Percentiles rank a stretch among this genome's conserved stretches.
Conservation (phyloP, 2,329 filamentous ascomycete genomes). For the Trichothecium roseum region DNA sequence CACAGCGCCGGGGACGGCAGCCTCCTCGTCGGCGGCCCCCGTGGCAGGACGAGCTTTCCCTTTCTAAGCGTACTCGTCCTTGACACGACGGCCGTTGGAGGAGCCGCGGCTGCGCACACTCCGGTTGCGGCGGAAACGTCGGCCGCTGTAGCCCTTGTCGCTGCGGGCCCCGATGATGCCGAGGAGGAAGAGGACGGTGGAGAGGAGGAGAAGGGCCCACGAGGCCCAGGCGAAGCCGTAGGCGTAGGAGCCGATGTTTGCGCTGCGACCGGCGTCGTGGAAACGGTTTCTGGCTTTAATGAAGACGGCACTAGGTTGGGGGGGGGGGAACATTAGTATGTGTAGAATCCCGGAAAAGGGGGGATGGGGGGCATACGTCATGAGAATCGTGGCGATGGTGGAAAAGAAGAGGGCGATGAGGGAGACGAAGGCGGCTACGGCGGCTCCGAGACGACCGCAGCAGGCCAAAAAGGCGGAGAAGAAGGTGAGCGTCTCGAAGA, state of each 20-base stretch:
- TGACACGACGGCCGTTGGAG: slow-evolving; percentile 46
- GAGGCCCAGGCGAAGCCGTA: slow-evolving; percentile 73
- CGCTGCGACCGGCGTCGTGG: slow-evolving; percentile 39
- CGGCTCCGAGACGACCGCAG: slow-evolving; percentile 60
- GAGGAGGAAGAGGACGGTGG: slow-evolving; percentile 56
- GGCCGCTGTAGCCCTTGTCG: slow-evolving; percentile 15
- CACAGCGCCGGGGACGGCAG: no score
- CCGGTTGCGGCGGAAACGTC: slow-evolving; percentile 20
- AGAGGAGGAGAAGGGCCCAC: slow-evolving; percentile 54
- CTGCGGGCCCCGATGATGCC: slow-evolving; percentile 44
- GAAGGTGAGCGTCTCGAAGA: slow-evolving; percentile 63
- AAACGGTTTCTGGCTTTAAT: slow-evolving; percentile 62
- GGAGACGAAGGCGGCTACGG: slow-evolving; percentile 49
- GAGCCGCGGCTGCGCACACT: slow-evolving; percentile 27
- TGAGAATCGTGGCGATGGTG: slow-evolving; percentile 54
- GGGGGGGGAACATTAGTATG: slow-evolving; percentile 9
- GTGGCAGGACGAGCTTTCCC: no score
- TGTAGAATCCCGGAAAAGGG: neutral
- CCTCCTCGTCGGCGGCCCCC: neutral
- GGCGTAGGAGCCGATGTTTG: slow-evolving; percentile 54
- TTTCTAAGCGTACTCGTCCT: slow-evolving; percentile 56
- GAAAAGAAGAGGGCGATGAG: slow-evolving; percentile 58
- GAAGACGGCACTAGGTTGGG: slow-evolving; percentile 40
- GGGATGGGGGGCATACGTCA: slow-evolving; percentile 48
- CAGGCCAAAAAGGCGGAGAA: slow-evolving; percentile 59